Base-by-base conservation (phyloP, 352 stramenopile genomes). In the Phytophthora pinifolia region DNA sequence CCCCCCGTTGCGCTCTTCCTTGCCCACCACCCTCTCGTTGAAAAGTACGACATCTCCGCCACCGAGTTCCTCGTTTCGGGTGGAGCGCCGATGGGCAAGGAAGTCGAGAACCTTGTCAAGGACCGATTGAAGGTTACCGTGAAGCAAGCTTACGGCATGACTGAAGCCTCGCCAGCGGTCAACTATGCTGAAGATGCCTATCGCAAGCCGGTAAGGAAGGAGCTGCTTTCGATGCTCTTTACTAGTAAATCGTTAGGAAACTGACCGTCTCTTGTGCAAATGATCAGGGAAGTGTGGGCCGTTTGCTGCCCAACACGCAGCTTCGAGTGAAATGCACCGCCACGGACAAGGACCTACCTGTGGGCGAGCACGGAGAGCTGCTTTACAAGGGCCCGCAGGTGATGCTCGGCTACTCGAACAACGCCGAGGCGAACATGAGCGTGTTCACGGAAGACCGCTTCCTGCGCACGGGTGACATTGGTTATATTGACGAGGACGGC, bases 321-420 rank as follows among this genome's bases (percentile, higher is more conserved):
- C 62, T 81, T 22, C 67, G 72, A 10, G 64, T 94, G n/a, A 65
- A 79, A 30, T 85, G 75, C 44, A 69, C 70, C 1, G 49, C 50
- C 8, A 83, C 72, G 1, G 70, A 66, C 33, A 58, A 77, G 37
- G 75, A 87, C 25, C 42, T 92, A 2, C 37, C 38, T 1, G 12
- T 60, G 2, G 65, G 70, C 8, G 51, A 72, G 34, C 51, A 59
- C 30, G 93, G 93, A n/a, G 93, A 98, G 59, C 57, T 98, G 13
- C 70, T 85, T 18, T 91, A 92, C 54, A 85, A 89, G 36, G 86
- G 87, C 2, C 94, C 92, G 6, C 91, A 97, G 61, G 82, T 97
- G 15, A 98, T 98, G 92, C 67, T 90, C 42, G 92, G 94, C 12
- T 98, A 98, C 62, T 68, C 95, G 0, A 84, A 96, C 59, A 83